phyloP scores from a whole-genome alignment of 768 basidiomycete species.

The Serendipita sp. region DNA sequence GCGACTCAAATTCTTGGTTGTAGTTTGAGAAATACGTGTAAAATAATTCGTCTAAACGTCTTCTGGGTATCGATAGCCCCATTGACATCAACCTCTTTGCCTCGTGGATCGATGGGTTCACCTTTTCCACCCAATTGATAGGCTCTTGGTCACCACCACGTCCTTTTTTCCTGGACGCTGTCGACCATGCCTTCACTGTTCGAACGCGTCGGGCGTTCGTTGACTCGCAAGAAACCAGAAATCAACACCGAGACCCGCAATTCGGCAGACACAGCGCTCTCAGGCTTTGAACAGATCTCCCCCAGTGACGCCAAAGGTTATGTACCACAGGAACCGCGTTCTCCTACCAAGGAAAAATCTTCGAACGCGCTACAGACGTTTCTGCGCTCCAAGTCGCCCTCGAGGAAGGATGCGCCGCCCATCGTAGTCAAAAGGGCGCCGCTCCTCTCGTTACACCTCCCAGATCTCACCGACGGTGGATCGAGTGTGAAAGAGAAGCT shows the following conservation, averaged over 20 bases:
- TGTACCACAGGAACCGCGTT: neutral
- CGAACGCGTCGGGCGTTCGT: conserved; percentile 4
- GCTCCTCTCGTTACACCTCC: conserved; percentile 42
- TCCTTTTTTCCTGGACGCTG: neutral
- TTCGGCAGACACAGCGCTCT: neutral
- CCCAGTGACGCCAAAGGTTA: neutral
- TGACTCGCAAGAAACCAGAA: conserved; percentile 7
- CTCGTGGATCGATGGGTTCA: too few relatives aligned
- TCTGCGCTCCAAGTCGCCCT: conserved; percentile 7
- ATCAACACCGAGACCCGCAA: neutral
- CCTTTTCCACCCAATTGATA: too few relatives aligned
- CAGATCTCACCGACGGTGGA: conserved; percentile 27
- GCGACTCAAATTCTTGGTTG: too few relatives aligned
- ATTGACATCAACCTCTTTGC: too few relatives aligned
- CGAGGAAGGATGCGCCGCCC: neutral
- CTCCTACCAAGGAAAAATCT: conserved; percentile 3
- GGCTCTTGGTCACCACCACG: too few relatives aligned
- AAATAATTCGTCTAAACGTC: too few relatives aligned
- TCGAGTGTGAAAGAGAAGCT: conserved; percentile 29
- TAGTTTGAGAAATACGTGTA: too few relatives aligned
- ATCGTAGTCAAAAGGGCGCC: conserved; percentile 5
- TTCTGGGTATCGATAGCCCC: too few relatives aligned
- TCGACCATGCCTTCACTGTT: neutral
- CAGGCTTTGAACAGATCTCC: neutral
- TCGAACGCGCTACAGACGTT: neutral